Evolutionary conservation across 2,329 filamentous ascomycete species (phyloP), one percentile per base, ranked within the genome.

Genomic region (Akanthomyces muscarius): DNA sequence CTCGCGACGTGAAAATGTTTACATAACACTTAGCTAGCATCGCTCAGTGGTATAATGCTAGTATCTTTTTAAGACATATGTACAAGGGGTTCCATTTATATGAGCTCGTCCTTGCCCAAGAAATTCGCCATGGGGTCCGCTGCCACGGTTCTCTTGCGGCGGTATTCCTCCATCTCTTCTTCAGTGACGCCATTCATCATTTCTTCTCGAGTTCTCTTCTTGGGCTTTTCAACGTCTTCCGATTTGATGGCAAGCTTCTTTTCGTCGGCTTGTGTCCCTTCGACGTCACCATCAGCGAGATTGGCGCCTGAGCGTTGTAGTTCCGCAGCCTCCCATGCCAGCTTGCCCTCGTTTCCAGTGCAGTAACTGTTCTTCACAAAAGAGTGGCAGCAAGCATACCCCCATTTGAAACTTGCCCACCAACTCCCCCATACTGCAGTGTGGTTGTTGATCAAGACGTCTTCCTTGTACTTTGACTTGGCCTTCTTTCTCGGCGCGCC

Each of bases 301-400:
- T 74, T 76, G 1, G 71, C 77, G 23, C 84, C 82, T 1, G 74
- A 78, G n/a, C 81, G 76, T 71, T 83, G 86, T 68, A 72, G 78
- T 67, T 95, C 88, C 0, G 91, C 87, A 63, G 90, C 89, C 69
- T 93, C 88, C 75, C 91, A 92, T 1, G 92, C 93, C 65, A 78
- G 79, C 74, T 87, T 96, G 42, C 95, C 95, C 64, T 90, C 91
- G 65, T 95, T 91, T 30, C 95, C 95, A 0, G 94, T 98, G 75
- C 95, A 99, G 72, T 98, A 99, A 71, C 92, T 97, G 76, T 99
- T 98, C 78, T 96, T 97, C 66, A 96, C 86, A 25, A 87, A 89
- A 0, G 92, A 97, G 74, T 96, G 92, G 79, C 95, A 99, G 75
- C 95, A 99, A 25, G 90, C 85, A 75, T 97, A 99, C 1, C 95